Evolutionary conservation across 306 rosid species (phyloP), one percentile per base, ranked within the genome.

Genomic region (Cicer judaicum): DNA sequence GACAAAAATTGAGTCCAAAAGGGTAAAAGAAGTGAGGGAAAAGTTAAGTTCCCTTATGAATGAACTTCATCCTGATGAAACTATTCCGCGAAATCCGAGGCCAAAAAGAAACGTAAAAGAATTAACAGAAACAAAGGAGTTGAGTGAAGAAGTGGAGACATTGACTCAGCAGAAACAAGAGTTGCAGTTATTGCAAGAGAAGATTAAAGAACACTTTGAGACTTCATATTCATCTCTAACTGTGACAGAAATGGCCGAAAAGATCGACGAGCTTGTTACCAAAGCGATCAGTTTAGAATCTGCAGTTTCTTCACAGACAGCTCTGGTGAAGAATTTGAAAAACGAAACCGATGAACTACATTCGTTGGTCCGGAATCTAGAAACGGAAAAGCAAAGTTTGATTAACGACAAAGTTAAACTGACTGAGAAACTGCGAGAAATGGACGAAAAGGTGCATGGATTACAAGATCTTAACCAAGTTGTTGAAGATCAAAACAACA

Each of bases 191-290:
- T 59, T 88, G 62, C 81, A 81, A 41, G 83, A 82, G 75, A 84
- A 89, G 53, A 74, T 88, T 40, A 87, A 90, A 83, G 89, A 81
- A 64, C 86, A 94, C 18, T 85, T 87, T 7, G 88, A 84, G 39
- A 70, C 52, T 47, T 76, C 90, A 16, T 38, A 66, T 64, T 41
- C 83, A 43, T 55, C 92, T 70, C 74, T 87, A 41, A 89, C 84
- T 21, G 93, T 88, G 81, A 55, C 91, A 63, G 97, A 90, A 69
- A 86, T 95, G 99, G 96, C 86, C 36, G 99, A 90, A 80, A 90
- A 87, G 84, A 89, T 92, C 49, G 91, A 95, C 36, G 93, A 83
- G 82, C 96, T 95, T 70, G 99, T 92, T 54, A 86, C 62, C 68
- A 88, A 89, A 82, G 99, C 90, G 76, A 71, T 92, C 61, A 77